Conservation (phyloP, 768 basidiomycete genomes). For the Tremella mesenterica region DNA sequence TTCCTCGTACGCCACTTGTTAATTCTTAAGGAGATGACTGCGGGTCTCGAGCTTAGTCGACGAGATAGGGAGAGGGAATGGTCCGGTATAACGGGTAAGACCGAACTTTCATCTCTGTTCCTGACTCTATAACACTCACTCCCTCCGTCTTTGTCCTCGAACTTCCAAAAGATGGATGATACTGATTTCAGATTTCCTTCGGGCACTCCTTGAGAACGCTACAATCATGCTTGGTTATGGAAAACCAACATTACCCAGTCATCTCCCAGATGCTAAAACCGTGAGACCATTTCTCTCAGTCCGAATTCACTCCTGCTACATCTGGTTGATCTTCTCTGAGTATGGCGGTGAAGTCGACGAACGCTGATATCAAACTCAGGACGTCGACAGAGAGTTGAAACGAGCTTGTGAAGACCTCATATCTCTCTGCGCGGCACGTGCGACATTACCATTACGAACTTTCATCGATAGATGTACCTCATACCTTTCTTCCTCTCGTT, state of each 20-base stretch:
- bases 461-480: slow-evolving; percentile 56
- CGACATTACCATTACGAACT: slow-evolving; percentile 55
- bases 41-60: slow-evolving; percentile 50
- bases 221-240: slow-evolving; percentile 36
- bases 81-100: slow-evolving; percentile 36
- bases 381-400: slow-evolving; percentile 78
- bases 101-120: too few relatives aligned
- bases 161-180: too few relatives aligned
- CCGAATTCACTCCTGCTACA: neutral
- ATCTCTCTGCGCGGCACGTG: slow-evolving; percentile 52
- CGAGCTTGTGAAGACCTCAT: slow-evolving; percentile 79
- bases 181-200: slow-evolving; percentile 35
- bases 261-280: slow-evolving; percentile 56
- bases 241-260: slow-evolving; percentile 14
- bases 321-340: slow-evolving; percentile 1
- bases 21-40: slow-evolving; percentile 80
- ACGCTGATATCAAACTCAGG: slow-evolving; percentile 47
- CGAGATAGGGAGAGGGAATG: slow-evolving; percentile 39
- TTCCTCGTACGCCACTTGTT: slow-evolving; percentile 86
- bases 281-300: slow-evolving; percentile 50
- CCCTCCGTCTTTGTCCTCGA: too few relatives aligned
- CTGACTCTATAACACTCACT: too few relatives aligned
- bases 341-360: neutral
- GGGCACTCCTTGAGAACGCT: slow-evolving; percentile 34
- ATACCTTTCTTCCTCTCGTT: slow-evolving; percentile 32